Evolutionary conservation across 2,329 filamentous ascomycete species (phyloP).

Genomic region (Mycosphaerella sp.): DNA sequence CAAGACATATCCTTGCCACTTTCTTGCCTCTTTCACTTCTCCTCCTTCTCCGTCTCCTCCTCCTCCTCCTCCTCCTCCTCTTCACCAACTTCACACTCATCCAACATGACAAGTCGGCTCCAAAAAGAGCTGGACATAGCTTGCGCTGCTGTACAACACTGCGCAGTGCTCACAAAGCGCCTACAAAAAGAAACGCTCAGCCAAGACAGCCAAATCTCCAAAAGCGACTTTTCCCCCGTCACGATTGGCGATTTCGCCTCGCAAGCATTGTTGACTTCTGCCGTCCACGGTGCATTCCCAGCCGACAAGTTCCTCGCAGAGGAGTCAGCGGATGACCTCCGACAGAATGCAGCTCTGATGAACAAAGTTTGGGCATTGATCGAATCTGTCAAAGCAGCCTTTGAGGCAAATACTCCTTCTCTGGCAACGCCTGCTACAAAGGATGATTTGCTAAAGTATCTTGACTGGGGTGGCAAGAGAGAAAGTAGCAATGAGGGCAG

Average conservation of each 20-base stretch:
- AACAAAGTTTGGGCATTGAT: slow-evolving; percentile 54
- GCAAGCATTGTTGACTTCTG: slow-evolving; percentile 56
- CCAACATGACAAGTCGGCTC: slow-evolving; percentile 12
- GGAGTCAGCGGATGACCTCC: slow-evolving; percentile 51
- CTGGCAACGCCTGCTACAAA: slow-evolving; percentile 40
- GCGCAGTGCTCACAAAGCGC: slow-evolving; percentile 50
- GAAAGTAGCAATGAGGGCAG: slow-evolving; percentile 40
- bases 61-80: background rate
- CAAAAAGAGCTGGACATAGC: slow-evolving; percentile 22
- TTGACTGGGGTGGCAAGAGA: slow-evolving; percentile 49
- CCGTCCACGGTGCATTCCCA: slow-evolving; percentile 51
- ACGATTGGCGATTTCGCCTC: slow-evolving; percentile 60
- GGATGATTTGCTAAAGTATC: slow-evolving; percentile 56
- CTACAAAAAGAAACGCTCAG: slow-evolving; percentile 41
- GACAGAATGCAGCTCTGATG: slow-evolving; percentile 44
- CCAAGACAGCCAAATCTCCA: slow-evolving; percentile 49
- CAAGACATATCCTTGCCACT: too few relatives aligned
- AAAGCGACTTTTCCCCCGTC: slow-evolving; percentile 55
- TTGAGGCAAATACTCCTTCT: slow-evolving; percentile 28
- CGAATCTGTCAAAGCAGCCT: slow-evolving; percentile 26
- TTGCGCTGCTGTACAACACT: slow-evolving; percentile 21
- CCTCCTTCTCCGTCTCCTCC: background rate
- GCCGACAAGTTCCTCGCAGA: slow-evolving; percentile 56
- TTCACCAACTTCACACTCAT: background rate
- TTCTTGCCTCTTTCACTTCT: background rate